A percentile compares a stretch with the other conserved stretches of the same genome.
phyloP scores from a whole-genome alignment of 768 basidiomycete genomes.

The Termitomyces bulborhizus region DNA sequence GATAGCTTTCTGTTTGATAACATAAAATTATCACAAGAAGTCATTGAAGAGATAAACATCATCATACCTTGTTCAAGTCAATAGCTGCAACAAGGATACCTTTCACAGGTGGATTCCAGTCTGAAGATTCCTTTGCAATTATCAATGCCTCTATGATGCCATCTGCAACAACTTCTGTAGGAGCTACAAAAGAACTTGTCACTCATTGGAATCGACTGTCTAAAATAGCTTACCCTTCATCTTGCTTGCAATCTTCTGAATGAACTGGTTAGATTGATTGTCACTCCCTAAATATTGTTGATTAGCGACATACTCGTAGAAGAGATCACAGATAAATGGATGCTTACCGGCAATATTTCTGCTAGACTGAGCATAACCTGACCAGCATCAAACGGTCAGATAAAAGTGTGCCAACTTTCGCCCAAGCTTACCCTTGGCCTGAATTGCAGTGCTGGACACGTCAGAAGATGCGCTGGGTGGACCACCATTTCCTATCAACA shows the following conservation, averaged over 20 bases:
- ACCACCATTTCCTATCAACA: not conserved
- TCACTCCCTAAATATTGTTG: not conserved
- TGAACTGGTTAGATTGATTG: not conserved
- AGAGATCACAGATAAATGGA: no score
- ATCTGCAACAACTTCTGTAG: no score
- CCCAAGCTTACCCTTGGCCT: no score
- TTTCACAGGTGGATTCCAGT: not conserved
- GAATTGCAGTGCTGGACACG: no score
- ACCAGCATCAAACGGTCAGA: no score
- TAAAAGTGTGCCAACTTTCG: no score
- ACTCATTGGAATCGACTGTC: not conserved
- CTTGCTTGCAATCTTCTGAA: not conserved
- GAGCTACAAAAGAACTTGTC: not conserved
- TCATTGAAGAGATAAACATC: not conserved
- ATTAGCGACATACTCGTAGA: no score
- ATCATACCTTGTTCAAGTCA: not conserved
- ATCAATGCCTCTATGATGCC: no score
- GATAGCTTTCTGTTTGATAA: not conserved
- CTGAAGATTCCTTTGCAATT: no score
- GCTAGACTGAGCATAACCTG: no score
- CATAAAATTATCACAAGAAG: not conserved
- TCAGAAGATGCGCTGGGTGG: not conserved
- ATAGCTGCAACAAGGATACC: not conserved
- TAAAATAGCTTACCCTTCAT: not conserved
- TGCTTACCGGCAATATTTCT: no score